phyloP scores from a whole-genome alignment of 768 basidiomycete genomes.

The Strobilomyces dryophilus region DNA sequence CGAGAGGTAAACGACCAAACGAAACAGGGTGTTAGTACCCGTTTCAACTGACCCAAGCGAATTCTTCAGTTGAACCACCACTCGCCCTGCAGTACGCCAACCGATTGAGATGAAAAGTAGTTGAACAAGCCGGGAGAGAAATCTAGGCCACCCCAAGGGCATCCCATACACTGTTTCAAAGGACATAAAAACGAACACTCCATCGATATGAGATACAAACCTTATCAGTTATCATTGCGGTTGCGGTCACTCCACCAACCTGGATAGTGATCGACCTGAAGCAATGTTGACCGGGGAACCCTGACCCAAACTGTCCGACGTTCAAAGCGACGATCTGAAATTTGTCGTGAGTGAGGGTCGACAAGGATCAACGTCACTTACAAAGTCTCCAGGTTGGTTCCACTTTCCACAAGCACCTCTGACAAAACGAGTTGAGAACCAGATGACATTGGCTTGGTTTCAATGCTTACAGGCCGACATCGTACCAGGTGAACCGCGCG shows the following conservation, averaged over 20 bases:
- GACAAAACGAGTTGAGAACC: background rate
- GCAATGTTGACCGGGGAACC: conserved; percentile 64
- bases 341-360: background rate
- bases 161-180: conserved; percentile 53
- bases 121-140: conserved; percentile 63
- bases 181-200: background rate
- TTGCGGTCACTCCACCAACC: conserved; percentile 48
- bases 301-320: conserved; percentile 45
- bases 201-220: conserved; percentile 27
- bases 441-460: background rate
- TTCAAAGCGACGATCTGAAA: conserved; percentile 28
- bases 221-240: conserved; percentile 59
- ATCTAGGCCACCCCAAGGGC: conserved; percentile 64
- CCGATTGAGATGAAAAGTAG: conserved; percentile 43
- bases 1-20: background rate
- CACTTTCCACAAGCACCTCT: conserved; percentile 54
- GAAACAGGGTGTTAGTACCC: background rate
- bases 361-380: background rate
- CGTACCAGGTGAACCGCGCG: conserved; percentile 51
- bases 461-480: conserved; percentile 43
- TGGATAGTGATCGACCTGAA: conserved; percentile 57
- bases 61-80: conserved; percentile 47
- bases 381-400: conserved; percentile 33
- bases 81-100: conserved; percentile 53
- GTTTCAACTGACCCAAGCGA: background rate